Conservation (phyloP, 495 filamentous ascomycete species). For the Penicillium malachiteum region DNA sequence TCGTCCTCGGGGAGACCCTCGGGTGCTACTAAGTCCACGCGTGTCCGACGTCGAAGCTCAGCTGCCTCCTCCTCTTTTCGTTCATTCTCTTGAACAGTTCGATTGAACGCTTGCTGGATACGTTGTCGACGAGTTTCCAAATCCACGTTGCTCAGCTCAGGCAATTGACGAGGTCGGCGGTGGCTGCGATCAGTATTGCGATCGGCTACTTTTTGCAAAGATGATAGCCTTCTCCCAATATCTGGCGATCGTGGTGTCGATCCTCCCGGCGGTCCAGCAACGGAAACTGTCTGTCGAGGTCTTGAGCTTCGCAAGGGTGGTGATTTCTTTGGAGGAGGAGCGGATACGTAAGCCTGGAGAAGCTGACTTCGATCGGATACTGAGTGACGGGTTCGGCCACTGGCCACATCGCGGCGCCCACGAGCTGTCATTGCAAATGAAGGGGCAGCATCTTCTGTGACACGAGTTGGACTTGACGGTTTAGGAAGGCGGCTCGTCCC, state of each 20-base stretch:
- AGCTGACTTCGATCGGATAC: constrained; percentile 46
- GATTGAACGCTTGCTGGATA: constrained; percentile 78
- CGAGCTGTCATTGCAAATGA: constrained; percentile 37
- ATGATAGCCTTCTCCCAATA: constrained; percentile 48
- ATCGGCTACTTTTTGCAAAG: constrained; percentile 36
- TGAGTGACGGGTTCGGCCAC: constrained; percentile 36
- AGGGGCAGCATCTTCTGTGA: constrained; percentile 29
- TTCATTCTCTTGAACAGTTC: constrained; percentile 69
- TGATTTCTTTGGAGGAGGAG: constrained; percentile 60
- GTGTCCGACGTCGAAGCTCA: constrained; percentile 41
- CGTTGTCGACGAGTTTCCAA: constrained; percentile 73
- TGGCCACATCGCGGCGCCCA: constrained; percentile 30
- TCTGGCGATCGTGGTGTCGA: constrained; percentile 62
- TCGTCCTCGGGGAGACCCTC: constrained; percentile 2
- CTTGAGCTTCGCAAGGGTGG: constrained; percentile 81
- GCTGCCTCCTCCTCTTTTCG: constrained; percentile 53
- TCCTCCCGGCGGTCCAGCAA: constrained; percentile 51
- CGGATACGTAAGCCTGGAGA: constrained; percentile 65
- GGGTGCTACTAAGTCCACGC: constrained; percentile 13
- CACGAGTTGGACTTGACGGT: constrained; percentile 37
- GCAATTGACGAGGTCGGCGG: constrained; percentile 42
- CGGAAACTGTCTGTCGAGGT: constrained; percentile 75
- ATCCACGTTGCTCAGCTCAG: constrained; percentile 68
- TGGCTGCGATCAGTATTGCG: constrained; percentile 30
- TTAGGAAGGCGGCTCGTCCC: constrained; percentile 46